Percentiles rank a stretch among this genome's conserved stretches.
Evolutionary conservation across 352 stramenopile species (phyloP).

Genomic region (Phytophthora litchii): DNA sequence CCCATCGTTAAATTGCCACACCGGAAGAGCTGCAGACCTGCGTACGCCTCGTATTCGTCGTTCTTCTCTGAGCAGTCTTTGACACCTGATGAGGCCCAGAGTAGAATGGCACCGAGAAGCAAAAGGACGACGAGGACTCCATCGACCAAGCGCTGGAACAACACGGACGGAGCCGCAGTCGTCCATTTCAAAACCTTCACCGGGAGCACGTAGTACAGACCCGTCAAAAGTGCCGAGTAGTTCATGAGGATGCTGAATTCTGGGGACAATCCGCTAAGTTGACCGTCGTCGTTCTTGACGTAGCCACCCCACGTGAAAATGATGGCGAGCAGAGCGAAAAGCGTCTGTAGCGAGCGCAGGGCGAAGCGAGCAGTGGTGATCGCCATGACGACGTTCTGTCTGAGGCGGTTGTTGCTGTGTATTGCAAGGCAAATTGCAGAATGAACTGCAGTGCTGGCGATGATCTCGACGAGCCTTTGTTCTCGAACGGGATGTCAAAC

Average conservation of each 20-base stretch:
- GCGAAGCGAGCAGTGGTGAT: conserved; percentile 30
- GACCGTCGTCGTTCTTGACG: conserved; percentile 25
- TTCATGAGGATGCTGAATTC: conserved; percentile 54
- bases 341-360: conserved; percentile 27
- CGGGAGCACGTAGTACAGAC: conserved; percentile 82
- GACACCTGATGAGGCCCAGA: conserved; percentile 38
- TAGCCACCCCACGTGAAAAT: conserved; percentile 36
- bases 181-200: conserved; percentile 67
- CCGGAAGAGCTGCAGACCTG: conserved; percentile 18
- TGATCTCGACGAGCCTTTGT: too few relatives aligned
- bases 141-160: conserved; percentile 30
- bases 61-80: conserved; percentile 39
- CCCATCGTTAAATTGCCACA: conserved; percentile 37
- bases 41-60: conserved; percentile 29
- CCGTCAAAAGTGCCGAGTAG: conserved; percentile 63
- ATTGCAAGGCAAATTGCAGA: conserved; percentile 33
- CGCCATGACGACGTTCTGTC: conserved; percentile 12
- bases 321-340: conserved; percentile 25
- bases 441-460: conserved; percentile 12
- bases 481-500: conserved; percentile 17
- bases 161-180: conserved; percentile 13
- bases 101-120: conserved; percentile 29
- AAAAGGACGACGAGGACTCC: conserved; percentile 14
- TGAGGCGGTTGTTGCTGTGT: conserved; percentile 5
- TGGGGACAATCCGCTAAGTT: conserved; percentile 20